Base-by-base conservation (phyloP, 225 moss, liverwort and hornwort genomes). In the Sphagnum contortum region DNA sequence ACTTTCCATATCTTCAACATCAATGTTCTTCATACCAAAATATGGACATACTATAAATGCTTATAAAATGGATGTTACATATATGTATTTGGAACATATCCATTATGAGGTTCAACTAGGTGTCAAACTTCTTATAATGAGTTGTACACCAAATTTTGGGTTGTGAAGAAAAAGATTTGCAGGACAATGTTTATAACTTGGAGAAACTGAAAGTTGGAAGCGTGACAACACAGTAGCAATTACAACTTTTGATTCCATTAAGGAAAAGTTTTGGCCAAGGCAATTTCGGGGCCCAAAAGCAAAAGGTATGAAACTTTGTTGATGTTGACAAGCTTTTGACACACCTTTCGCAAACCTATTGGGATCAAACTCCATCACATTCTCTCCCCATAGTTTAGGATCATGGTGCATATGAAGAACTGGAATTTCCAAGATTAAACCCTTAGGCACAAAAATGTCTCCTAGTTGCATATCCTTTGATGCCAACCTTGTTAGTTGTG, bases 281-380 rank as follows among this genome's bases (percentile, higher is more conserved):
- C 77, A 81, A 4, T 74, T 76, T 5, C 71, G 70, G 7, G 77
- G 71, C n/a, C 81, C 81, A 3, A 71, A 69, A 5, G 81, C 77
- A 64, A 81, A 81, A 2, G 81, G 81, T 9, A 77, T 44, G 3
- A 29, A 29, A 29, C 1, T 29, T 29, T 29, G 29, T 29, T 29
- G 29, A 29, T 29, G 29, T 29, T 29, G 74, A 52, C 70, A 70
- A 9, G 70, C 75, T 5, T 2, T 48, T 13, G 54, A 54, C n/a
- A 57, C 55, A 9, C 67, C 61, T 10, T 72, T 4, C 44, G 67
- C 74, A 53, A 81, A 81, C 9, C 81, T 77, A 6, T 81, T 66
- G 8, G 81, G 81, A 4, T 71, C 64, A 57, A 81, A 81, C 3
- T 54, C 59, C 10, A 49, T 46, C 1, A 68, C 69, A 57, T 81